A percentile compares a stretch with the other conserved stretches of the same genome.
Evolutionary conservation across 2,329 filamentous ascomycete genomes (phyloP).

Genomic region (Fusarium pseudocircinatum): DNA sequence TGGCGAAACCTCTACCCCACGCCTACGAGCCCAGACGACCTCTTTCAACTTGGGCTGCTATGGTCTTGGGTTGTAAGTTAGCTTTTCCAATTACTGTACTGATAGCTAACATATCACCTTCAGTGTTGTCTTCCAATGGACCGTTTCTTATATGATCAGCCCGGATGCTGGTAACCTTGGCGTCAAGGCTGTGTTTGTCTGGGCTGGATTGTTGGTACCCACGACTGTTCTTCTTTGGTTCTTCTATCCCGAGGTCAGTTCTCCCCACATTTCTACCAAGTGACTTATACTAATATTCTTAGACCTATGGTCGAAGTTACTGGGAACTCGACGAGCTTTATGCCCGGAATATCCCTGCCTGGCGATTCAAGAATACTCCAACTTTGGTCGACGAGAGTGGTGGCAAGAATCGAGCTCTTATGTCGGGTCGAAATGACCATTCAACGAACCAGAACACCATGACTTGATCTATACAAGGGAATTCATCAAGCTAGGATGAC

Average conservation of each 20-base stretch:
- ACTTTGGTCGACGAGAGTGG: conserved; percentile 1
- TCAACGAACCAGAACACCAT: background rate
- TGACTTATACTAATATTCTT: background rate
- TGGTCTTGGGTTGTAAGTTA: background rate
- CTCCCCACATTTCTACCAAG: too few species aligned
- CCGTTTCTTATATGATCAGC: background rate
- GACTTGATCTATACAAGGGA: background rate
- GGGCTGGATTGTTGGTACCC: conserved; percentile 13
- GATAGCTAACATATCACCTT: background rate
- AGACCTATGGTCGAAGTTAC: conserved; percentile 21
- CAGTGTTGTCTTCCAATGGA: background rate
- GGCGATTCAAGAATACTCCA: conserved; percentile 10
- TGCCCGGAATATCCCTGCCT: conserved; percentile 13
- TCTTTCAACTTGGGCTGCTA: background rate
- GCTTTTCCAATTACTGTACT: rapidly evolving
- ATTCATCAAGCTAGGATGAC: background rate
- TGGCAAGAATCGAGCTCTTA: background rate
- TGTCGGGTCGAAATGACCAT: background rate
- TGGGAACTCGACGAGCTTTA: conserved; percentile 21
- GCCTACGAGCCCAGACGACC: background rate
- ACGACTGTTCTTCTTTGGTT: conserved; percentile 7
- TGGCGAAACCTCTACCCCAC: background rate
- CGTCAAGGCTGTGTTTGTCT: conserved; percentile 20
- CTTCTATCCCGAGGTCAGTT: background rate
- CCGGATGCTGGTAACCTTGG: conserved; percentile 2